Conservation (phyloP, 345 rosid genomes). For the Moringa oleifera region DNA sequence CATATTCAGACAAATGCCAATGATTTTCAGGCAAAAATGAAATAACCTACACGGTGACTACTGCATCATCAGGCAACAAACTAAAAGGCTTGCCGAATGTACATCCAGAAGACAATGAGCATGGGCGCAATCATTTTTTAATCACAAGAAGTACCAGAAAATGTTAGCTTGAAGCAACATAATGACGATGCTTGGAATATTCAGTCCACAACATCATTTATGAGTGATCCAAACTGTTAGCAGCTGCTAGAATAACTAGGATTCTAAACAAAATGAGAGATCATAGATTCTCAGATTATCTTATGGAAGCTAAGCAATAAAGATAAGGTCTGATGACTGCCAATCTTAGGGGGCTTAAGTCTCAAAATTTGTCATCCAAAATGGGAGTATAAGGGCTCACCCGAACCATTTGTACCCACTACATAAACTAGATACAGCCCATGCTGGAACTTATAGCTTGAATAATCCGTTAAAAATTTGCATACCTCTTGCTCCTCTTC, state of each 20-base stretch:
- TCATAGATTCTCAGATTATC: background rate
- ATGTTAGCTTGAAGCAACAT: background rate
- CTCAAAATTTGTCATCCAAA: background rate
- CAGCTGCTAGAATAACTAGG: background rate
- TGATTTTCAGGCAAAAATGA: background rate
- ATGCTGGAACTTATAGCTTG: background rate
- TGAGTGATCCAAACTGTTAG: background rate
- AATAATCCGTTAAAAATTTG: background rate
- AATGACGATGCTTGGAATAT: background rate
- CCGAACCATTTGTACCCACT: background rate
- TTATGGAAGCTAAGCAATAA: background rate
- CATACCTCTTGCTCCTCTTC: slow-evolving; percentile 60
- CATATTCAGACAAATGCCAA: background rate
- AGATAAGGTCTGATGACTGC: background rate
- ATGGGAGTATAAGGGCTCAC: background rate
- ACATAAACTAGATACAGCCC: background rate
- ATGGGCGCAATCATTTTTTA: too few relatives aligned
- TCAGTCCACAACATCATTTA: background rate
- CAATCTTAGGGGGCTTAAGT: background rate
- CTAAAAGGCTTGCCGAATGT: background rate
- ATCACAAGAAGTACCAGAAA: background rate
- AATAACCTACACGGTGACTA: background rate
- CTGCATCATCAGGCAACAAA: background rate
- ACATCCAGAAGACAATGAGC: background rate
- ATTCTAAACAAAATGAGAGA: background rate